Evolutionary conservation across 495 filamentous ascomycete species (phyloP).

Genomic region (Penicillium roqueforti): DNA sequence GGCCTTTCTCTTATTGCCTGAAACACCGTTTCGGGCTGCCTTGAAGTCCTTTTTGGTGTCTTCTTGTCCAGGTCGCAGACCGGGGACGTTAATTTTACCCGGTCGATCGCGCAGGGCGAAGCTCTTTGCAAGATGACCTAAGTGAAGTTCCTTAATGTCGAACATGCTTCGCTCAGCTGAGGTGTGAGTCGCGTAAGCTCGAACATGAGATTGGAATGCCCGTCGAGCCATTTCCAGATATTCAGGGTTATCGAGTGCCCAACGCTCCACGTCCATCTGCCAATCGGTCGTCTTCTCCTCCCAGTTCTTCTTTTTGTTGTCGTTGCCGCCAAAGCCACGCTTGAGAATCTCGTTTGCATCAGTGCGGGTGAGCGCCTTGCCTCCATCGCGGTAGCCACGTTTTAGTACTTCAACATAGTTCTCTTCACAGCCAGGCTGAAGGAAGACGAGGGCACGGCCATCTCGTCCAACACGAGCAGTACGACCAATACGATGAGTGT

Average conservation of each 20-base stretch:
- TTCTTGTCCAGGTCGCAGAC: conserved; percentile 45
- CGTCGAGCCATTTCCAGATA: conserved; percentile 69
- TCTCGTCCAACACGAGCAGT: conserved; percentile 88
- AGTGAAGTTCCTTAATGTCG: conserved; percentile 80
- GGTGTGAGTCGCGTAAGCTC: conserved; percentile 93
- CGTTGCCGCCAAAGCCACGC: conserved; percentile 53
- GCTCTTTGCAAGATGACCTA: conserved; percentile 90
- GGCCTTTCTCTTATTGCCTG: conserved; percentile 38
- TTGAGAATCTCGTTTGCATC: conserved; percentile 59
- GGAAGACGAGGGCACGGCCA: conserved; percentile 83
- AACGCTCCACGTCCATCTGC: conserved; percentile 70
- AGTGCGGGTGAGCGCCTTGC: conserved; percentile 47
- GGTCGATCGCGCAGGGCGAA: conserved; percentile 87
- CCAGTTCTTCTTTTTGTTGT: conserved; percentile 49
- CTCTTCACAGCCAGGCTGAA: conserved; percentile 86
- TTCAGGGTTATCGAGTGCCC: conserved; percentile 56
- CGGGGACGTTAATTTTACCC: conserved; percentile 74
- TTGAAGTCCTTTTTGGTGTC: conserved; percentile 48
- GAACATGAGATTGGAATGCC: conserved; percentile 85
- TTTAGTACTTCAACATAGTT: conserved; percentile 76
- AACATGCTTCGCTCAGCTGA: conserved; percentile 77
- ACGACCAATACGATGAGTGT: conserved; percentile 89
- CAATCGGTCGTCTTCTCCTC: conserved; percentile 69
- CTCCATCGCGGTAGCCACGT: conserved; percentile 52
- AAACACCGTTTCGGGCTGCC: conserved; percentile 34